A percentile compares a stretch with the other conserved stretches of the same genome.
These are phyloP conservation scores for Ganoderma sinense DNA, from an alignment of 1,284 basidiomycete genomes.

Conservation along the genomic window DNA sequence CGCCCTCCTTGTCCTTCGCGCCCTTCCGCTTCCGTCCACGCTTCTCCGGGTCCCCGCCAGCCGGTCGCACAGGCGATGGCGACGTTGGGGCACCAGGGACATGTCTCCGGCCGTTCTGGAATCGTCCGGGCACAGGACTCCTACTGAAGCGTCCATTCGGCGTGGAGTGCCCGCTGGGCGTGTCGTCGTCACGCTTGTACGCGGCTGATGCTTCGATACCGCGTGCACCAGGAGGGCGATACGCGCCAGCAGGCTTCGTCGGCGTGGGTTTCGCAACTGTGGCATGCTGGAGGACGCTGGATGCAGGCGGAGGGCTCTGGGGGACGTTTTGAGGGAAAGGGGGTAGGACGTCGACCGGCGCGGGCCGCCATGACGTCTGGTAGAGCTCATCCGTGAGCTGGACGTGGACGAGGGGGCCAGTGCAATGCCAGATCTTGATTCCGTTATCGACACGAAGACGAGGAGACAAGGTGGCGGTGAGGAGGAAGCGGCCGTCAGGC, in stretches of 20 bases:
- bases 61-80: conserved; percentile 53
- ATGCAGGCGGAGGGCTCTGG: conserved; percentile 75
- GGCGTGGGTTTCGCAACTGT: conserved; percentile 51
- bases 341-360: conserved; percentile 66
- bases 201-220: conserved; percentile 86
- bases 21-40: conserved; percentile 64
- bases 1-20: conserved; percentile 50
- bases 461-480: conserved; percentile 95
- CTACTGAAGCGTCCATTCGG: conserved; percentile 67
- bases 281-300: conserved; percentile 57
- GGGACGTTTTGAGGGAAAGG: conserved; percentile 82
- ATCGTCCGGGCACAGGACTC: conserved; percentile 61
- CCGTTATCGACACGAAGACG: conserved; percentile 97
- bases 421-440: conserved; percentile 95
- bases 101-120: conserved; percentile 51
- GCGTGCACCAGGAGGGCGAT: conserved; percentile 92
- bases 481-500: conserved; percentile 90
- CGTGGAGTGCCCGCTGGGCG: conserved; percentile 63
- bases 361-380: conserved; percentile 87
- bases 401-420: conserved; percentile 84
- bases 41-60: conserved; percentile 45
- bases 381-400: conserved; percentile 88
- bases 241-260: conserved; percentile 80
- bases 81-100: conserved; percentile 75
- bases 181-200: conserved; percentile 88